Conservation (phyloP, 2,329 filamentous ascomycete genomes). For the Fusarium fracticaudum region DNA sequence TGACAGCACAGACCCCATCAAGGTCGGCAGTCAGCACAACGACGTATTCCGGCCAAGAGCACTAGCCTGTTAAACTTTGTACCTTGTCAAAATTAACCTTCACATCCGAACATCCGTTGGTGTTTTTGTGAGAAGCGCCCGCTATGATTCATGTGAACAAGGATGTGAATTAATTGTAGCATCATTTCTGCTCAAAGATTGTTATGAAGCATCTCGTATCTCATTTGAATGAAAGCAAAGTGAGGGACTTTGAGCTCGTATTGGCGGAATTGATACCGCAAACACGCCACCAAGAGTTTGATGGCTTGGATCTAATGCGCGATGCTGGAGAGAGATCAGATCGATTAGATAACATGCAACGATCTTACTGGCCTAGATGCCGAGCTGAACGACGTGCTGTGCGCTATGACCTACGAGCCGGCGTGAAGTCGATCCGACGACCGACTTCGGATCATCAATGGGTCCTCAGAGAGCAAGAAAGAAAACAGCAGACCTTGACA, state of each 20-base stretch:
- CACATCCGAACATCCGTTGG: neutral
- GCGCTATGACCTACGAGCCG: neutral
- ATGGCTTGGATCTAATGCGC: neutral
- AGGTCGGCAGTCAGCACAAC: neutral
- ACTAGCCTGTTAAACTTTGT: neutral
- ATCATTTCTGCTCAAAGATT: neutral
- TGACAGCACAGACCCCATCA: constrained; percentile 17
- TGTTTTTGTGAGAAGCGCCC: neutral
- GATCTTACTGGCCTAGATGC: constrained; percentile 6
- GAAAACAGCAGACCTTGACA: neutral
- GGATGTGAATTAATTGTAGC: neutral
- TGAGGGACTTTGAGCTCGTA: neutral
- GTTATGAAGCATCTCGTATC: too few relatives aligned
- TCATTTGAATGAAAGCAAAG: neutral
- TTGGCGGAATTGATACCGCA: constrained; percentile 2
- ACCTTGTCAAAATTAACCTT: neutral
- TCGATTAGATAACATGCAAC: constrained; percentile 34
- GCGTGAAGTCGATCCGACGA: neutral
- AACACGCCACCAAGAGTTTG: neutral
- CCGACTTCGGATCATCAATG: neutral
- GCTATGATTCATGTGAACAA: neutral
- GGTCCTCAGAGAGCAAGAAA: neutral
- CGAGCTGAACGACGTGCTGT: constrained; percentile 4
- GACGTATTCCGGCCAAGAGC: constrained; percentile 3
- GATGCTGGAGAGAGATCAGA: constrained; percentile 22